Conservation (phyloP, 768 basidiomycete species). For the Gyrodon lividus region DNA sequence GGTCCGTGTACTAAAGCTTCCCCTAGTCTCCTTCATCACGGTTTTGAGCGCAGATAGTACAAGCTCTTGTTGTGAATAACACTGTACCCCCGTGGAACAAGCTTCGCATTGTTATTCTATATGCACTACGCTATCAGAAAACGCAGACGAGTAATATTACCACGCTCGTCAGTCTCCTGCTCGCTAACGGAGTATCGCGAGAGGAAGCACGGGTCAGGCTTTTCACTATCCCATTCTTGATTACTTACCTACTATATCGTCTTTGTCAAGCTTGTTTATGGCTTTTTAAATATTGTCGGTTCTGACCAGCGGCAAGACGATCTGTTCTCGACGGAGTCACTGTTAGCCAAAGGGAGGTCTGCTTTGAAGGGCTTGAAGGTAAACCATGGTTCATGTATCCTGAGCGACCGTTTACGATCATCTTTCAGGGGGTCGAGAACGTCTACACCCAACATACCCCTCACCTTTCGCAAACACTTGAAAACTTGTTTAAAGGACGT, state of each 20-base stretch:
- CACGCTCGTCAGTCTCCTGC: slow-evolving; percentile 67
- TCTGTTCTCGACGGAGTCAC: slow-evolving; percentile 91
- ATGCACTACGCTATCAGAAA: slow-evolving; percentile 94
- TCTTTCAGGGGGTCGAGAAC: slow-evolving; percentile 88
- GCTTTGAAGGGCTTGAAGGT: slow-evolving; percentile 96
- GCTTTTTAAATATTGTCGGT: slow-evolving; percentile 88
- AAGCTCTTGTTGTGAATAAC: slow-evolving; percentile 69
- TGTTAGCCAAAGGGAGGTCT: slow-evolving; percentile 91
- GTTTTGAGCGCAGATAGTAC: slow-evolving; percentile 60
- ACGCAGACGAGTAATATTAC: slow-evolving; percentile 79
- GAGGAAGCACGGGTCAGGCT: slow-evolving; percentile 68
- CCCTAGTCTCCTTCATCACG: neutral
- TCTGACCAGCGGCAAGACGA: slow-evolving; percentile 97
- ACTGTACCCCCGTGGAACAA: slow-evolving; percentile 77
- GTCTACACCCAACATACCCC: slow-evolving; percentile 98
- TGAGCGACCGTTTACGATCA: slow-evolving; percentile 6
- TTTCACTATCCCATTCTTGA: slow-evolving; percentile 8
- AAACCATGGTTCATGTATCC: slow-evolving; percentile 5
- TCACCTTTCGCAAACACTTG: slow-evolving; percentile 88
- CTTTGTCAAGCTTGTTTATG: slow-evolving; percentile 77
- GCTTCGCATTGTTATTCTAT: slow-evolving; percentile 86
- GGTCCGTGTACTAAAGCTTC: slow-evolving; percentile 41
- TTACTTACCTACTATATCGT: slow-evolving; percentile 8
- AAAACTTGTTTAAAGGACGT: slow-evolving; percentile 82
- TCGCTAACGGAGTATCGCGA: slow-evolving; percentile 71